Percentiles rank a stretch among this genome's conserved stretches.
phyloP scores from a whole-genome alignment of 768 basidiomycete species.

The Agrocybe pediades region DNA sequence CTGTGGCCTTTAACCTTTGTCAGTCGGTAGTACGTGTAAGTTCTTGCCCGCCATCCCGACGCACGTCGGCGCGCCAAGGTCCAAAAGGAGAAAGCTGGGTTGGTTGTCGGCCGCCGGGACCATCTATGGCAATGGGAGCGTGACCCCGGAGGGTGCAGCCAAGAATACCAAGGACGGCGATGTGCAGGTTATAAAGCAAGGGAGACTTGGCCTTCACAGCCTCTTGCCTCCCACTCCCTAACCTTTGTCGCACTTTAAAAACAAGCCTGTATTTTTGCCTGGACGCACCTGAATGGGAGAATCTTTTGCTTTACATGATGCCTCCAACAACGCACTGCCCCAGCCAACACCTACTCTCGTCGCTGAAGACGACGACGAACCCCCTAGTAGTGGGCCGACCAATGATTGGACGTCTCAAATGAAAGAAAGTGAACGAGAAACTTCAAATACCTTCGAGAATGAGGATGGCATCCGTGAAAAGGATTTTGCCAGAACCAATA shows the following conservation, averaged over 20 bases:
- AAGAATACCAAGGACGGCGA: constrained; percentile 10
- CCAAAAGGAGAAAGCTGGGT: not conserved
- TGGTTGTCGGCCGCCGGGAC: not conserved
- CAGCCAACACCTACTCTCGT: constrained; percentile 33
- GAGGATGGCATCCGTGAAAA: constrained; percentile 7
- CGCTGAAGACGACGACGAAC: constrained; percentile 45
- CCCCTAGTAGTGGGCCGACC: constrained; percentile 41
- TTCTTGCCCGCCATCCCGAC: not conserved
- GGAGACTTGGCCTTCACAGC: constrained; percentile 19
- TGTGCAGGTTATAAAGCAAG: constrained; percentile 13
- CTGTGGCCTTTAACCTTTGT: no score
- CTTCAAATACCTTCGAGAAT: constrained; percentile 4
- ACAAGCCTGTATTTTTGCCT: not conserved
- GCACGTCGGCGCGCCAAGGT: not conserved
- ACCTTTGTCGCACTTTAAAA: not conserved
- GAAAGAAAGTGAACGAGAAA: constrained; percentile 1
- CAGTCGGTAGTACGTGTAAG: no score
- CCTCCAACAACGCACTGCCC: constrained; percentile 28
- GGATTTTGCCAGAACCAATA: constrained; percentile 13
- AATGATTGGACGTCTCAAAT: constrained; percentile 34
- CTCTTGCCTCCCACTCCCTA: constrained; percentile 9
- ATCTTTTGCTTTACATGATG: constrained; percentile 31
- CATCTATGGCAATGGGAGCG: not conserved
- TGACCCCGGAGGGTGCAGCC: not conserved
- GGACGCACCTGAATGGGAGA: constrained; percentile 41